Percentiles rank a stretch among this genome's conserved stretches.
These are phyloP conservation scores for Fusarium concolor DNA, from an alignment of 2,329 filamentous ascomycete species.

Conservation along the genomic window DNA sequence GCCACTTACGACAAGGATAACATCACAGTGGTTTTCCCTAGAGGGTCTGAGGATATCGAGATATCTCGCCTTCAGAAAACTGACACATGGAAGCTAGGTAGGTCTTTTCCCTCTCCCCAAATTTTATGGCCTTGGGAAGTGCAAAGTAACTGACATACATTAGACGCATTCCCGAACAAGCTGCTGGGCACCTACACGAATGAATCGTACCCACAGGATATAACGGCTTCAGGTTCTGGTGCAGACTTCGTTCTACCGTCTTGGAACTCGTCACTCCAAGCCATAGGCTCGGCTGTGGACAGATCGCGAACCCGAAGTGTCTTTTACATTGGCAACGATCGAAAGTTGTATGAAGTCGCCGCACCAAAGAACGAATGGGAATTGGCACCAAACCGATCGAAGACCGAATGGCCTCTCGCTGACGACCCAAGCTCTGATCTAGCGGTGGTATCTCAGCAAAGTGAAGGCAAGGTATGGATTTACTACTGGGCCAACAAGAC, in stretches of 20 bases:
- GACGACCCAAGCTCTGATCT: not conserved
- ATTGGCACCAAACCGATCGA: constrained; percentile 2
- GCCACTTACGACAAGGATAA: not conserved
- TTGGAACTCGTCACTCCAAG: constrained; percentile 3
- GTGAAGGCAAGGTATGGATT: not conserved
- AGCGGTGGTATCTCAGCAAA: constrained; percentile 4
- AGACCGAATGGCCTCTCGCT: not conserved
- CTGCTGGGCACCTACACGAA: constrained; percentile 3
- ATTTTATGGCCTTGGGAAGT: rapidly evolving
- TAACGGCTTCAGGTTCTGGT: not conserved
- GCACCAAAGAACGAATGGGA: not conserved
- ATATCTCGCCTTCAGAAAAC: not conserved
- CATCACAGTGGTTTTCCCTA: not conserved
- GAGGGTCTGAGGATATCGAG: not conserved
- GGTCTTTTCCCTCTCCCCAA: not conserved
- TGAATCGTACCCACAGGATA: not conserved
- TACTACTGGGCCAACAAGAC: constrained; percentile 21
- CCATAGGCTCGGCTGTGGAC: not conserved
- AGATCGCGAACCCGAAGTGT: not conserved
- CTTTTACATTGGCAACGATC: constrained; percentile 6
- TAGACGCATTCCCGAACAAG: not conserved
- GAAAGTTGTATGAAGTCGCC: not conserved
- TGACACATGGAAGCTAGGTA: constrained; percentile 1
- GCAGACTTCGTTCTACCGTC: not conserved
- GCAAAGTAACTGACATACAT: not conserved